phyloP scores from a whole-genome alignment of 495 filamentous ascomycete genomes.

The Penicillium subrubescens region DNA sequence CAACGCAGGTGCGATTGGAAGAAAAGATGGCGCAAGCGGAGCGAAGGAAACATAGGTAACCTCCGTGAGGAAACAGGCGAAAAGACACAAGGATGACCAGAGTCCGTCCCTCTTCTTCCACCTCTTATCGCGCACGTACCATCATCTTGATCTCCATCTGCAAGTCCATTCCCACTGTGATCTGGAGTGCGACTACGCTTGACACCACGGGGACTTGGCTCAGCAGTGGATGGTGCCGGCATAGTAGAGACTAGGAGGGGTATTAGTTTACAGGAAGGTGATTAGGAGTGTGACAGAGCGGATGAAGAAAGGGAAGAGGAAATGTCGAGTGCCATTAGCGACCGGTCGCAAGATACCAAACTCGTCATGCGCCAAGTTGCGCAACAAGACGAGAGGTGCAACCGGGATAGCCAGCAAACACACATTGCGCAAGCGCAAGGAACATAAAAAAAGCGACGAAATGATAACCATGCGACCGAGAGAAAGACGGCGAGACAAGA shows the following conservation, averaged over 20 bases:
- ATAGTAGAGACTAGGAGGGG: slow-evolving; percentile 46
- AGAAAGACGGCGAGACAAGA: not conserved
- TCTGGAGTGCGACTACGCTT: slow-evolving; percentile 96
- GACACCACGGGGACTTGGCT: slow-evolving; percentile 69
- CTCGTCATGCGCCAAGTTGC: slow-evolving; percentile 10
- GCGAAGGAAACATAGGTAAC: not conserved
- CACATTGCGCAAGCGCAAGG: not conserved
- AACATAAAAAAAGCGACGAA: not conserved
- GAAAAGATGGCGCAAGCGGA: not conserved
- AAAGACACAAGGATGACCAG: slow-evolving; percentile 2
- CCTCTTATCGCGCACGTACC: slow-evolving; percentile 62
- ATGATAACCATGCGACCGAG: not conserved
- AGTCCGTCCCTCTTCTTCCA: not conserved
- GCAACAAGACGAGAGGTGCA: slow-evolving; percentile 2
- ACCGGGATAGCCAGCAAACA: not conserved
- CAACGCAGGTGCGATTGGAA: slow-evolving; percentile 8
- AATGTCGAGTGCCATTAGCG: not conserved
- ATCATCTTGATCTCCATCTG: slow-evolving; percentile 72
- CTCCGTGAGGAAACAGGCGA: not conserved
- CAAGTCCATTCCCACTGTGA: slow-evolving; percentile 61
- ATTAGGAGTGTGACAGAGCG: slow-evolving; percentile 11
- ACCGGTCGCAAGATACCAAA: not conserved
- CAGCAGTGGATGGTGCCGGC: slow-evolving; percentile 45
- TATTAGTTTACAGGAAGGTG: slow-evolving; percentile 44
- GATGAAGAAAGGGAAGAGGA: not conserved